Conservation (phyloP, 257 asterid species). For the Striga asiatica region DNA sequence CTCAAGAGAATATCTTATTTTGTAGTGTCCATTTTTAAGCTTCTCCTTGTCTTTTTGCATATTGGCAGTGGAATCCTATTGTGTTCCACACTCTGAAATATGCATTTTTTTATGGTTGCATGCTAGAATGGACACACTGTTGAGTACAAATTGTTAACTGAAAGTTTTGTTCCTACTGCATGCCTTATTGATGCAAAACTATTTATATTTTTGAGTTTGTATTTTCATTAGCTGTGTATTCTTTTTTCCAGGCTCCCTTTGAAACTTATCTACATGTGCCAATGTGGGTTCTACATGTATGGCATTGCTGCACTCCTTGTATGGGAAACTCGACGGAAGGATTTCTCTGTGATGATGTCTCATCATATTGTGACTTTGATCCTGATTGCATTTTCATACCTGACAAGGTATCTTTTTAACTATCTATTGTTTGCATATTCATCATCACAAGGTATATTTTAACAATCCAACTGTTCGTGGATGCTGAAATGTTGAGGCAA, state of each 20-base stretch:
- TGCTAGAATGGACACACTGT: too few species aligned
- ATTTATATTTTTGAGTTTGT: neutral
- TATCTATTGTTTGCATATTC: slow-evolving; percentile 12
- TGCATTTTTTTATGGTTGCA: too few species aligned
- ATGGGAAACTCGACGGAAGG: slow-evolving; percentile 95
- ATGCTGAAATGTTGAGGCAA: too few species aligned
- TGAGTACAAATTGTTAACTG: too few species aligned
- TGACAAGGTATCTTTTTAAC: slow-evolving; percentile 44
- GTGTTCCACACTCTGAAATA: too few species aligned
- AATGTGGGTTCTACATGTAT: slow-evolving; percentile 83
- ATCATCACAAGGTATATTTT: slow-evolving; percentile 16
- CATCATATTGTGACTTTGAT: slow-evolving; percentile 79
- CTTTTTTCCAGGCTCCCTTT: slow-evolving; percentile 45
- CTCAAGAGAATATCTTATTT: too few species aligned
- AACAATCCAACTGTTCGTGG: too few species aligned
- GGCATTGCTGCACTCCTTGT: slow-evolving; percentile 74
- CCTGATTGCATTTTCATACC: slow-evolving; percentile 59
- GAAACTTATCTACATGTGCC: slow-evolving; percentile 73
- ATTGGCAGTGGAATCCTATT: too few species aligned
- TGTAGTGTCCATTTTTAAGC: too few species aligned
- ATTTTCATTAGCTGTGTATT: slow-evolving; percentile 10
- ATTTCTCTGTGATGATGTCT: slow-evolving; percentile 85
- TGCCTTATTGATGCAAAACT: too few species aligned
- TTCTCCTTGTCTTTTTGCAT: too few species aligned
- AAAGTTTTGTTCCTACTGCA: too few species aligned